phyloP scores from a whole-genome alignment of 345 rosid genomes.

The Angophora floribunda region DNA sequence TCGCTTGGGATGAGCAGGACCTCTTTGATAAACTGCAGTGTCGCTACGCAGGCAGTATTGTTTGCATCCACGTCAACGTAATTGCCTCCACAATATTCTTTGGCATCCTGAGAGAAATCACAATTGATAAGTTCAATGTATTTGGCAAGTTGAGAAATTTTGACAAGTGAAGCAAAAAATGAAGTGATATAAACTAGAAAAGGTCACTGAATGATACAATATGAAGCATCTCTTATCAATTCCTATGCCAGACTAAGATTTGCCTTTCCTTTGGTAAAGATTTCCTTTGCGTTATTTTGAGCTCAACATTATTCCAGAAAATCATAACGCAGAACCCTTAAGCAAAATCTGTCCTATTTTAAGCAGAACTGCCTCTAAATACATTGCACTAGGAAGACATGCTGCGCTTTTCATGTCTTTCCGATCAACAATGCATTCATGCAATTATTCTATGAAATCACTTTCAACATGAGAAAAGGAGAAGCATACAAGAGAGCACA shows the following conservation, averaged over 20 bases:
- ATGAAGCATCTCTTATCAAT: background rate
- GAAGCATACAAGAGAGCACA: background rate
- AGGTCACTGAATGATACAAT: background rate
- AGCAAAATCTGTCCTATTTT: background rate
- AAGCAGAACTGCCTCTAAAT: background rate
- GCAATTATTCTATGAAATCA: background rate
- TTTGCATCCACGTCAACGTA: conserved; percentile 7
- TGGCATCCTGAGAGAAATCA: conserved; percentile 6
- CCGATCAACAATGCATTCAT: background rate
- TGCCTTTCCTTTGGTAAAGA: background rate
- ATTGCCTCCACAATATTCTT: conserved; percentile 8
- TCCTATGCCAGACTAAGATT: background rate
- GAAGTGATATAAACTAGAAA: background rate
- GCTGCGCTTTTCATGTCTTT: background rate
- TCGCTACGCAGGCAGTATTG: conserved; percentile 12
- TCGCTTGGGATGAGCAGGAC: background rate
- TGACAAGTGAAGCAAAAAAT: background rate
- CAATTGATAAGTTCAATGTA: background rate
- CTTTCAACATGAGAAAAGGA: background rate
- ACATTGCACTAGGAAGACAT: background rate
- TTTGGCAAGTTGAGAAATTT: background rate
- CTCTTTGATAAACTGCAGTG: conserved; percentile 12
- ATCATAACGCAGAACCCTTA: background rate
- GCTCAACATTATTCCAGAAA: background rate
- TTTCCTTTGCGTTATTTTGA: background rate